A percentile compares a stretch with the other conserved stretches of the same genome.
Conservation (phyloP, 495 filamentous ascomycete genomes). For the Neurospora sp. region DNA sequence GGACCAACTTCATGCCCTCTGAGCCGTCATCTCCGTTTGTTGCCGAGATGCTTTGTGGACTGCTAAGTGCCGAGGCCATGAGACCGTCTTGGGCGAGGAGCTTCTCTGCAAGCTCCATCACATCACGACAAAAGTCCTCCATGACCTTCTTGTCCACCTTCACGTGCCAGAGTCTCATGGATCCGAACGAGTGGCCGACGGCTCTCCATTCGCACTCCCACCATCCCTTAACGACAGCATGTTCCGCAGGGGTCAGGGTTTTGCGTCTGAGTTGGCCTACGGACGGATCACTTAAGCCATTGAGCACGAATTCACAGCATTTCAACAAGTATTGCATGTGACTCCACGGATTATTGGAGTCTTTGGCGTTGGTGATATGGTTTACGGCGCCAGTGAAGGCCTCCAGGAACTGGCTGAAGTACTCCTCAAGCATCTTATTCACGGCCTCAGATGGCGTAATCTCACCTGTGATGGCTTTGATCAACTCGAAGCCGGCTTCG, state of each 20-base stretch:
- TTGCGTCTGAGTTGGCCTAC: constrained; percentile 67
- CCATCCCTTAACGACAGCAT: constrained; percentile 54
- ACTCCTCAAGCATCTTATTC: constrained; percentile 52
- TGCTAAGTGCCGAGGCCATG: constrained; percentile 54
- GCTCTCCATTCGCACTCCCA: constrained; percentile 77
- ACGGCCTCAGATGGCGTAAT: constrained; percentile 64
- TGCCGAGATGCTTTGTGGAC: constrained; percentile 24
- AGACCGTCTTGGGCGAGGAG: constrained; percentile 76
- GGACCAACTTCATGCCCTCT: constrained; percentile 41
- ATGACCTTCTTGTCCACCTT: constrained; percentile 60
- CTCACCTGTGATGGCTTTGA: constrained; percentile 68
- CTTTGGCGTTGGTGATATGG: constrained; percentile 44
- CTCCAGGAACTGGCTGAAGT: constrained; percentile 36
- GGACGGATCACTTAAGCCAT: constrained; percentile 71
- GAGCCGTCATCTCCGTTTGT: constrained; percentile 33
- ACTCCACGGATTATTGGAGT: constrained; percentile 44
- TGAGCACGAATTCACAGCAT: constrained; percentile 63
- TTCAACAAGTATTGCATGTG: constrained; percentile 63
- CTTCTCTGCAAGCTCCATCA: constrained; percentile 82
- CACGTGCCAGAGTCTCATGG: constrained; percentile 70
- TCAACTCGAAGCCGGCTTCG: constrained; percentile 63
- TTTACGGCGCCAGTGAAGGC: constrained; percentile 28
- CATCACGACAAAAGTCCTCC: constrained; percentile 86
- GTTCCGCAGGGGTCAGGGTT: constrained; percentile 47
- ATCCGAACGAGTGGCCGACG: constrained; percentile 69